Evolutionary conservation across 164 flowering plant genomes (phyloP).

Genomic region (Dillenia suffruticosa): DNA sequence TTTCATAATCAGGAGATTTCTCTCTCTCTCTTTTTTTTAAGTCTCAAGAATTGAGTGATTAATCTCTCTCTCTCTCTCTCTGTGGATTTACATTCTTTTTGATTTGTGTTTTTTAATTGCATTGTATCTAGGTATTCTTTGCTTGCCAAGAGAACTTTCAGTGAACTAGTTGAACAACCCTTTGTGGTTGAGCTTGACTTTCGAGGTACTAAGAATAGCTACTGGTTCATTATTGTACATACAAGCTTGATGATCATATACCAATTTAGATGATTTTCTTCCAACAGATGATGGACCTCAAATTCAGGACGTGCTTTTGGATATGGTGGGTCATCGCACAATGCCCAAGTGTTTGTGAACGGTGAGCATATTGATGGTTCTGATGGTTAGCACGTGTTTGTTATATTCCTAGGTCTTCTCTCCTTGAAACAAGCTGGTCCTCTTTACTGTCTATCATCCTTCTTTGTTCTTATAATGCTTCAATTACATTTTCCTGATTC

Average conservation of each 20-base stretch:
- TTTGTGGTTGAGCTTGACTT: slow-evolving; percentile 89
- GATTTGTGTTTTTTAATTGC: not conserved
- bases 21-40: not conserved
- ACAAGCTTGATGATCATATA: not conserved
- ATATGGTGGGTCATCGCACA: slow-evolving; percentile 69
- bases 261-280: not conserved
- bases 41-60: no score
- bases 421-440: not conserved
- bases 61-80: not conserved
- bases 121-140: slow-evolving; percentile 52
- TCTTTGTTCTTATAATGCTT: not conserved
- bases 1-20: no score
- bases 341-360: slow-evolving; percentile 97
- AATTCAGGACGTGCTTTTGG: slow-evolving; percentile 81
- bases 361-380: slow-evolving; percentile 97
- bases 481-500: slow-evolving; percentile 9
- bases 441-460: not conserved
- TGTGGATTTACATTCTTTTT: not conserved
- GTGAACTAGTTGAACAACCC: slow-evolving; percentile 66
- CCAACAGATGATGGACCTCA: slow-evolving; percentile 71
- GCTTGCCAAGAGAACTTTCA: slow-evolving; percentile 70
- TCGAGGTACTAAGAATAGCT: slow-evolving; percentile 47
- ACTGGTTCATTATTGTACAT: not conserved
- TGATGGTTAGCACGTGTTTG: slow-evolving; percentile 52
- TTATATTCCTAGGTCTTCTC: not conserved